Evolutionary conservation across 129 eudicot genomes (phyloP).

Genomic region (Calendula officinalis): DNA sequence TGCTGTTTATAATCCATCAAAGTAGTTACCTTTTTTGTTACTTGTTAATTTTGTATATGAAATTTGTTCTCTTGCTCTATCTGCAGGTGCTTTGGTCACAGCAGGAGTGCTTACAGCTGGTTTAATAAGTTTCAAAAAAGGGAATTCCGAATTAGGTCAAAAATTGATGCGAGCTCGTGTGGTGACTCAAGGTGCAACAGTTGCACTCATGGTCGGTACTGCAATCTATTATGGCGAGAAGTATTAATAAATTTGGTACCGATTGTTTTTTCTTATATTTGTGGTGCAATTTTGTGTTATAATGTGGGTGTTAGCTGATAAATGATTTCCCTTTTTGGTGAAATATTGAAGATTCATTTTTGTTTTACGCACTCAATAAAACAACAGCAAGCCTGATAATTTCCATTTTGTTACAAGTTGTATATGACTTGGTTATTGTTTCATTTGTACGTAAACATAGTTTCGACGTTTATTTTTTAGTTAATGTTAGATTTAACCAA

Average conservation of each 20-base stretch:
- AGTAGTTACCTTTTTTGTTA: background rate
- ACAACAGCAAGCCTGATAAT: constrained; percentile 1
- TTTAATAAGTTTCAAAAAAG: constrained; percentile 68
- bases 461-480: too few relatives aligned
- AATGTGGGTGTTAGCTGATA: background rate
- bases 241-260: constrained; percentile 12
- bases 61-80: background rate
- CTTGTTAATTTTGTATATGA: background rate
- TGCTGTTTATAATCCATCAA: background rate
- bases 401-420: background rate
- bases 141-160: constrained; percentile 76
- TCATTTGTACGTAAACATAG: too few relatives aligned
- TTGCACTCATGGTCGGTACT: constrained; percentile 83
- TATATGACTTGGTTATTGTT: too few relatives aligned
- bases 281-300: background rate
- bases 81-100: constrained; percentile 70
- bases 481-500: too few relatives aligned
- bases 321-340: background rate
- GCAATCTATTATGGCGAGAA: constrained; percentile 74
- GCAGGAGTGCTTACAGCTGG: constrained; percentile 89
- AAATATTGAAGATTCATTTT: background rate
- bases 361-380: constrained; percentile 7
- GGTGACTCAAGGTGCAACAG: constrained; percentile 83
- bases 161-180: constrained; percentile 80
- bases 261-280: background rate